Percentiles rank a stretch among this genome's conserved stretches.
Evolutionary conservation across 2,329 filamentous ascomycete species (phyloP).

Genomic region (Scleromitrula shiraiana): DNA sequence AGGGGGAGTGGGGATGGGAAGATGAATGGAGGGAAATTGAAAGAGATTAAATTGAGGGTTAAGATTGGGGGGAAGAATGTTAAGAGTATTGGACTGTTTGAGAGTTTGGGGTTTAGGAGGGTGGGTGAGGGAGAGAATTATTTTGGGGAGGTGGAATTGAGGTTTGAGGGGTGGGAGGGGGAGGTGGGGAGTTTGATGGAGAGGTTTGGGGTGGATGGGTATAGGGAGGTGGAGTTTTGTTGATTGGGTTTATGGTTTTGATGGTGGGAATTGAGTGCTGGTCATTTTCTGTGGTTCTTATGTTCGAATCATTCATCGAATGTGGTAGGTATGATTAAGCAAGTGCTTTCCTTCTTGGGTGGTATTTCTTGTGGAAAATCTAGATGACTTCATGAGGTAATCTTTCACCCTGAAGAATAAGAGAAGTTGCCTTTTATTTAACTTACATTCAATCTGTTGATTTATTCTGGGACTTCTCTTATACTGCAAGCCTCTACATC

Average conservation of each 20-base stretch:
- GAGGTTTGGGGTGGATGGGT: slow-evolving; percentile 30
- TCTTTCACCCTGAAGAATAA: neutral
- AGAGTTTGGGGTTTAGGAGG: slow-evolving; percentile 48
- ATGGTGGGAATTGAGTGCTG: neutral
- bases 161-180: slow-evolving; percentile 26
- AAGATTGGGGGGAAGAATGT: slow-evolving; percentile 53
- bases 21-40: slow-evolving; percentile 13
- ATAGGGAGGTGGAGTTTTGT: slow-evolving; percentile 33
- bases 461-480: too few species aligned
- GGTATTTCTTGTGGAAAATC: neutral
- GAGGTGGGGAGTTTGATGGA: slow-evolving; percentile 26
- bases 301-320: too few species aligned
- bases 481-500: too few species aligned
- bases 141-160: slow-evolving; percentile 60
- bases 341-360: slow-evolving; percentile 5
- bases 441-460: too few species aligned
- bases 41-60: slow-evolving; percentile 42
- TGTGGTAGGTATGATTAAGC: neutral
- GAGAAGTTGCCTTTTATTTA: too few species aligned
- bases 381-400: neutral
- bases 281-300: neutral
- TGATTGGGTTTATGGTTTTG: neutral
- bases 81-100: slow-evolving; percentile 52
- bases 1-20: neutral
- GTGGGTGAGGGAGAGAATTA: slow-evolving; percentile 44